Evolutionary conservation across 805 yeast genomes (phyloP).

Genomic region (Hanseniaspora nectarophila): DNA sequence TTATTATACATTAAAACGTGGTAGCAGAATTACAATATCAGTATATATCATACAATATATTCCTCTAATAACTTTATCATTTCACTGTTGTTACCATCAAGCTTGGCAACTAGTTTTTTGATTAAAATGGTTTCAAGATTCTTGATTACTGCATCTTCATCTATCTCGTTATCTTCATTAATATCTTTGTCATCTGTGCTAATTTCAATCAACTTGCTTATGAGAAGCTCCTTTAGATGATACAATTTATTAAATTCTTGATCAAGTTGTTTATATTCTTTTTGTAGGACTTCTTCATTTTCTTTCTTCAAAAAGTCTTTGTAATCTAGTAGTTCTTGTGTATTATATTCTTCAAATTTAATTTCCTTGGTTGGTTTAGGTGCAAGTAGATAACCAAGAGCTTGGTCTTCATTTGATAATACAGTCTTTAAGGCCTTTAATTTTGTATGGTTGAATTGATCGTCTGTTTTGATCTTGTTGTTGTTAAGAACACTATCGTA

Average conservation of each 20-base stretch:
- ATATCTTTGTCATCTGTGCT: neutral
- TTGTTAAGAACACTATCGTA: conserved; percentile 1
- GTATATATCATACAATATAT: neutral
- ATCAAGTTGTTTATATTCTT: neutral
- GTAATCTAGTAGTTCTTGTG: neutral
- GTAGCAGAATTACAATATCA: too few relatives aligned
- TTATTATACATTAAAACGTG: too few relatives aligned
- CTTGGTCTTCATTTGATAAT: conserved; percentile 6
- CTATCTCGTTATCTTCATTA: neutral
- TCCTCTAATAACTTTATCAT: neutral
- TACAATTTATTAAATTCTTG: neutral
- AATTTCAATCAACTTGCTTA: neutral
- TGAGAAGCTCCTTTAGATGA: neutral
- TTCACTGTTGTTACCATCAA: neutral
- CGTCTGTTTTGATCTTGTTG: neutral
- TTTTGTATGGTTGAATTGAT: neutral
- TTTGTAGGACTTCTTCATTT: neutral
- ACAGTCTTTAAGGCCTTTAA: neutral
- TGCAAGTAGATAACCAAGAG: neutral
- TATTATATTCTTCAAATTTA: neutral
- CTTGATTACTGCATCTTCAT: neutral
- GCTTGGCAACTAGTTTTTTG: neutral
- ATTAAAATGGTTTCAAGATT: neutral
- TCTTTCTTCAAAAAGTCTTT: neutral
- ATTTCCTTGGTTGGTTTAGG: too few relatives aligned